Conservation (phyloP, 2,329 filamentous ascomycete genomes). For the Claviceps purpurea region DNA sequence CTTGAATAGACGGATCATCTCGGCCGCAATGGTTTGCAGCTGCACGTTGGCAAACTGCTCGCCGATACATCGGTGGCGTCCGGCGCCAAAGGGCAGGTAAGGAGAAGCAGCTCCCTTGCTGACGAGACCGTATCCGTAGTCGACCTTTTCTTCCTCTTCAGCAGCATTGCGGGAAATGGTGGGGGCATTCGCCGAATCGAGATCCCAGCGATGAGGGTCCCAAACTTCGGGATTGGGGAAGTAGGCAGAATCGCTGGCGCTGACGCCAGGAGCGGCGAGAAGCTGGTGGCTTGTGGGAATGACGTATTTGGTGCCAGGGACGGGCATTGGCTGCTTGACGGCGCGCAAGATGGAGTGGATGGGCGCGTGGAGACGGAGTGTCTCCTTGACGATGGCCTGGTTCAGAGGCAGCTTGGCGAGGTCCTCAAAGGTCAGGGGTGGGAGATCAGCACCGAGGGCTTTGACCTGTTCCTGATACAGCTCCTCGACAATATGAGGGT, state of each 20-base stretch:
- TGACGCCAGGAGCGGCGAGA: constrained; percentile 74
- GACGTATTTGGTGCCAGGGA: constrained; percentile 70
- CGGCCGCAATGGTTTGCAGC: constrained; percentile 70
- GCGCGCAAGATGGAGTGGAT: constrained; percentile 93
- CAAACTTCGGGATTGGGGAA: constrained; percentile 75
- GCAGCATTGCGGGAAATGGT: constrained; percentile 26
- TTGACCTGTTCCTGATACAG: constrained; percentile 71
- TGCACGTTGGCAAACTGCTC: constrained; percentile 95
- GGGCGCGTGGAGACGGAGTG: constrained; percentile 76
- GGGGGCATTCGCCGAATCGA: constrained; percentile 43
- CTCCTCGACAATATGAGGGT: constrained; percentile 66
- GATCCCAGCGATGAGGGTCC: constrained; percentile 87
- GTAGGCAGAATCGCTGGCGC: constrained; percentile 54
- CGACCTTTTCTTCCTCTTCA: constrained; percentile 61
- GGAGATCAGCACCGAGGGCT: constrained; percentile 60
- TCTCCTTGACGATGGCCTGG: constrained; percentile 79
- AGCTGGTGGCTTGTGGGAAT: constrained; percentile 72
- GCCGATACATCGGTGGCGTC: constrained; percentile 86
- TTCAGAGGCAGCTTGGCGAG: constrained; percentile 70
- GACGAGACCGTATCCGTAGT: constrained; percentile 88
- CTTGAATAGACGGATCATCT: constrained; percentile 66
- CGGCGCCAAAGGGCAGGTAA: constrained; percentile 88
- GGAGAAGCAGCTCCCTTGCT: constrained; percentile 82
- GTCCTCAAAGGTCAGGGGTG: constrained; percentile 62
- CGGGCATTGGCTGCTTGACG: constrained; percentile 75